Base-by-base conservation (phyloP, 2,329 filamentous ascomycete species). In the Diaporthe caulivora region DNA sequence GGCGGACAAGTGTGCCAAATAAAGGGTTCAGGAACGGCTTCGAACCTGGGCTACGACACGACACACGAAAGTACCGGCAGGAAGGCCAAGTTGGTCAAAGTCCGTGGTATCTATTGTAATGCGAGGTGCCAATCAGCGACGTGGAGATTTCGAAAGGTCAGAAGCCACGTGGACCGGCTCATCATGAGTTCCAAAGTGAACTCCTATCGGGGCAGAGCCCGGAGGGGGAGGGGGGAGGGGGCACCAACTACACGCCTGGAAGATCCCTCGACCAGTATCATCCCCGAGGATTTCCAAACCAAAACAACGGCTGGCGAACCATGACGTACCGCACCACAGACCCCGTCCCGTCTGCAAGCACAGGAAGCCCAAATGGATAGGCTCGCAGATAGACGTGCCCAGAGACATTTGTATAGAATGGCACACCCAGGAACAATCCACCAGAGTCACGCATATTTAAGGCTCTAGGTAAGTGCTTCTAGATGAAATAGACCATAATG, bases 401-500 rank as follows among this genome's bases (percentile, higher is more conserved):
- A 40, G 53, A 26, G 29, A 42, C 17, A 47, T 11, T 7, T n/a
- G n/a, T 67, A 53, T 67, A 53, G 31, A 40, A 21, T 24, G 44
- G 29, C 29, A 51, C 60, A 49, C 4, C 13, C 8, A n/a, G 34
- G 10, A 15, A 18, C 11, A 37, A 7, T 21, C 13, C 7, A 37
- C 44, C 29, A 6, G 21, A 21, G 26, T n/a, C 10, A 15, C 15
- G 21, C 9, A 15, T 21, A 15, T 15, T 15, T 3, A 8, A 21
- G 67, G 67, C 42, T 51, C 57, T 53, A 37, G 31, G 51, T 62
- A 11, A 29, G n/a, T 47, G 54, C 24, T 51, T 51, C 58, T 54
- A 40, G 44, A 62, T 47, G 55, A 42, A n/a, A 51, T 29, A 31
- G 21, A 55, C 9, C 31, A 57, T 71, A 42, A 71, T 58, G 8